Evolutionary conservation across 2,329 filamentous ascomycete genomes (phyloP), one percentile per base, ranked within the genome.

Genomic region (Pseudonectria buxi): DNA sequence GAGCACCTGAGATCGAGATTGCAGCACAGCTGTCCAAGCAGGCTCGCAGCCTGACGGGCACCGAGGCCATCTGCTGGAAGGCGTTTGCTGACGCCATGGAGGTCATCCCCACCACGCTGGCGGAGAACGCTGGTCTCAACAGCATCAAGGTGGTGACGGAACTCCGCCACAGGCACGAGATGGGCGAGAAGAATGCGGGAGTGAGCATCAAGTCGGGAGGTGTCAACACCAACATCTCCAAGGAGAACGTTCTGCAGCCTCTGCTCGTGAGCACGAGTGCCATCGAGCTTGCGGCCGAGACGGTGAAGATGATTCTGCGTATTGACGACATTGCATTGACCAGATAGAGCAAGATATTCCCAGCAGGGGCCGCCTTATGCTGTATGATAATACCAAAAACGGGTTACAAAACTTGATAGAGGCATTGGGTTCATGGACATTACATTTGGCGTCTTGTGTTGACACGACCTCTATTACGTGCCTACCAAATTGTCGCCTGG

Each of bases 131-230:
- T 1, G 92, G 92, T 32, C 72, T 98, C 45, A 98, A 98, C 74
- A 90, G 86, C 61, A 98, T 98, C 74, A 95, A 94, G 69, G 92
- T 98, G 18, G 92, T 98, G 30, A 98, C 92, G 16, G 92, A 96
- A 55, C 69, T 98, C 56, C 78, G 92, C 57, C 88, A 95, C 66
- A 80, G 89, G 55, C 92, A 98, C 65, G 92, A 92, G 52, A 82
- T 89, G 65, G 92, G 90, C 37, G 89, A 96, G 75, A 83, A 83
- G 69, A 95, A 94, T 55, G 92, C 94, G 2, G 94, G 92, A 53
- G 89, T 98, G 45, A 95, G 89, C 68, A 96, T 98, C 72, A 92
- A 95, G 74, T 90, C 86, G 46, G 90, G 92, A 27, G 92, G 92
- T 40, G 92, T 98, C 47, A 95, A 95, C 75, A 81, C 84, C 51